A percentile compares a stretch with the other conserved stretches of the same genome.
Conservation (phyloP, 2,329 filamentous ascomycete genomes). For the Xylariaceae sp. region DNA sequence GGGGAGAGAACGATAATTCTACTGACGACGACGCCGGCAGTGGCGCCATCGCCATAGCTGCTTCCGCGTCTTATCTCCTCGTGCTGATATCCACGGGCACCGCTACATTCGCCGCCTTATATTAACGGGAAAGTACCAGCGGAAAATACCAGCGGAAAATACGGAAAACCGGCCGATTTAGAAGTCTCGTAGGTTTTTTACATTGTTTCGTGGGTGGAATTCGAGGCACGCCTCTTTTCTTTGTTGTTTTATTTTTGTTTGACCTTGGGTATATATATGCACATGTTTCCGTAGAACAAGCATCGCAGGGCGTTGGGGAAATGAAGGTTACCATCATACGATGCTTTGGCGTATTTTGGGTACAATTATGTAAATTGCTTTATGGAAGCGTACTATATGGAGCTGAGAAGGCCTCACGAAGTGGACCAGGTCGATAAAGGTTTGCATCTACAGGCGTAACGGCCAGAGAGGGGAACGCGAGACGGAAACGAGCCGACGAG, state of each 20-base stretch:
- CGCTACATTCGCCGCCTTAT: slow-evolving; percentile 17
- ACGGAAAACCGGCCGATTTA: too few species aligned
- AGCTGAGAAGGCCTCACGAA: too few species aligned
- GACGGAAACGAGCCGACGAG: too few species aligned
- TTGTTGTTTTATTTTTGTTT: neutral
- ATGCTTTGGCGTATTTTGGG: too few species aligned
- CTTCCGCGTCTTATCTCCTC: slow-evolving; percentile 11
- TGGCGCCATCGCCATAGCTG: slow-evolving; percentile 10
- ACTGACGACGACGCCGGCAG: slow-evolving; percentile 5
- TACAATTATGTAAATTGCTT: too few species aligned
- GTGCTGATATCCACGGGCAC: slow-evolving; percentile 16
- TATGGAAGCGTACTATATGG: too few species aligned
- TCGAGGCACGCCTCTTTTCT: too few species aligned
- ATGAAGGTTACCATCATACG: neutral
- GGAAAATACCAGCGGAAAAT: neutral
- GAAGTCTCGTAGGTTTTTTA: too few species aligned
- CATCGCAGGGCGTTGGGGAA: slow-evolving; percentile 19
- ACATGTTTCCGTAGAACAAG: neutral
- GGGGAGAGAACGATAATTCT: neutral
- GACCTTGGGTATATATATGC: neutral
- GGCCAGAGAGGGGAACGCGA: too few species aligned
- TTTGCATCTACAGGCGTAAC: too few species aligned
- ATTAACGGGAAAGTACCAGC: slow-evolving; percentile 10
- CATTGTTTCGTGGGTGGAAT: too few species aligned
- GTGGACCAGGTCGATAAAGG: too few species aligned